Evolutionary conservation across 2,329 filamentous ascomycete species (phyloP).

Genomic region (Metarhizium robertsii): DNA sequence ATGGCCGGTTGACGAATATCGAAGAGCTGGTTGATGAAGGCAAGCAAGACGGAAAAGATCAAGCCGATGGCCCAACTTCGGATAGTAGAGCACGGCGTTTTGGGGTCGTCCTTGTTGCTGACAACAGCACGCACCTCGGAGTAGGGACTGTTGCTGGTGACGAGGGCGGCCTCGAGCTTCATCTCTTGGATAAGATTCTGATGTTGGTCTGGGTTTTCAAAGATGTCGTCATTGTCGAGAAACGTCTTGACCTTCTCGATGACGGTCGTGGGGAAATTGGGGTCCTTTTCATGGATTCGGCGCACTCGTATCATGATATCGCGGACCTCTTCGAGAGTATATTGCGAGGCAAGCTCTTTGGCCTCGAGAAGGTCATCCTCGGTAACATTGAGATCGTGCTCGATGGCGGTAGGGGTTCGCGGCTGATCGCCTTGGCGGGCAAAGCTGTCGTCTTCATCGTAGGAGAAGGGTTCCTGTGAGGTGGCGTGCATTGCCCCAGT

Average conservation of each 20-base stretch:
- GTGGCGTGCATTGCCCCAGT: neutral
- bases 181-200: conserved; percentile 41
- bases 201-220: conserved; percentile 35
- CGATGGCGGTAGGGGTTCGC: conserved; percentile 13
- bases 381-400: conserved; percentile 34
- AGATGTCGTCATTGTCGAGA: conserved; percentile 34
- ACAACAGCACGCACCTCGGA: conserved; percentile 48
- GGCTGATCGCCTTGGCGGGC: conserved; percentile 19
- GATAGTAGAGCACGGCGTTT: conserved; percentile 41
- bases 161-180: conserved; percentile 45
- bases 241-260: conserved; percentile 32
- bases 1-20: conserved; percentile 47
- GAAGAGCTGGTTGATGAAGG: conserved; percentile 49
- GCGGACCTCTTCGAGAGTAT: conserved; percentile 32
- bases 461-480: conserved; percentile 25
- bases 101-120: conserved; percentile 44
- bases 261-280: conserved; percentile 30
- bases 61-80: conserved; percentile 45
- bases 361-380: conserved; percentile 37
- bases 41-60: conserved; percentile 37
- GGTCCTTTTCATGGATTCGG: conserved; percentile 32
- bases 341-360: conserved; percentile 31
- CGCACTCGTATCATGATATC: conserved; percentile 31
- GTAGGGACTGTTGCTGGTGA: conserved; percentile 47
- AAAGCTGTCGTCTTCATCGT: conserved; percentile 28